These are phyloP conservation scores for Leishmania gerbilli DNA, from an alignment of 208 protist genomes.

Conservation along the genomic window DNA sequence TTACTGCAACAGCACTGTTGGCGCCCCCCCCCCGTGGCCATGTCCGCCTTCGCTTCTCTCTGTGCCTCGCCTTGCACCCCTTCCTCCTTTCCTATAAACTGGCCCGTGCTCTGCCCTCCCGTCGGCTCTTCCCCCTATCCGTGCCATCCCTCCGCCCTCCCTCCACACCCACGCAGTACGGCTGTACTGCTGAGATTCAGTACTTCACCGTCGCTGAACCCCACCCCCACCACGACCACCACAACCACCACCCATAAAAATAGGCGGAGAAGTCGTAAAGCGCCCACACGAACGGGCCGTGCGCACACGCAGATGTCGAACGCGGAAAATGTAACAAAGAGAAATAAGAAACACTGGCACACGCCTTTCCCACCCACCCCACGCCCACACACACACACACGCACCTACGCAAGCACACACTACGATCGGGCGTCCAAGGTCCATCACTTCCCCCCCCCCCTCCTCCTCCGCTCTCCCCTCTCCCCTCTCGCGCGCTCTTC, in stretches of 20 bases:
- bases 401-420: not conserved
- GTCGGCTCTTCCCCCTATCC: not conserved
- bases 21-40: not conserved
- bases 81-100: not conserved
- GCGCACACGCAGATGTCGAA: no score
- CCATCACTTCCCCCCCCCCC: not conserved
- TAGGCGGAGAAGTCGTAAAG: no score
- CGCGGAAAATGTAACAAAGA: no score
- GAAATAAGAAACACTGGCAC: no score
- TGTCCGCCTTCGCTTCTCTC: not conserved
- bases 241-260: no score
- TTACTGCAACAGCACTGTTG: not conserved
- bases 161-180: not conserved
- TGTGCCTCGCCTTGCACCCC: not conserved
- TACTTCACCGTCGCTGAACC: no score
- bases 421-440: not conserved
- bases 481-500: not conserved
- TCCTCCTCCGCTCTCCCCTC: no score
- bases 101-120: not conserved
- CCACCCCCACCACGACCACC: no score
- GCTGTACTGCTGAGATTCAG: not conserved
- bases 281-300: no score
- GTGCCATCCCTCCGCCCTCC: not conserved
- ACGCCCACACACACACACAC: not conserved
- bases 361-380: not conserved